Conservation (phyloP, 331 rosid species). For the Pyracantha coccinea region DNA sequence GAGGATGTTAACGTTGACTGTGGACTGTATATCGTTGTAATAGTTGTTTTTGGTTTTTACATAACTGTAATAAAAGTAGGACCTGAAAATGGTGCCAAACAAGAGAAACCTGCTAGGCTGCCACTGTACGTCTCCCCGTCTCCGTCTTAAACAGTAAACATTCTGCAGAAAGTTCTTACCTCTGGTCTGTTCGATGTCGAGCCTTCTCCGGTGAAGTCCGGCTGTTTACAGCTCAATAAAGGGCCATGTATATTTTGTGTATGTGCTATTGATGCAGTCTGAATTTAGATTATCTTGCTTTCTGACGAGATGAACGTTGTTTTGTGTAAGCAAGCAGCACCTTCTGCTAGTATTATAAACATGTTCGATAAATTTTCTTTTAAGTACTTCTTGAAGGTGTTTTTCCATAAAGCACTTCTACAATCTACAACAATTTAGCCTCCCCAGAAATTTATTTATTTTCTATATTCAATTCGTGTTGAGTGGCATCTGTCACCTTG, state of each 20-base stretch:
- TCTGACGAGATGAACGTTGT: neutral
- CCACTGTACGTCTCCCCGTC: too few relatives aligned
- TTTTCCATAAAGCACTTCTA: too few relatives aligned
- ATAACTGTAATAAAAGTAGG: neutral
- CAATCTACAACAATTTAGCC: too few relatives aligned
- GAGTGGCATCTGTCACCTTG: neutral
- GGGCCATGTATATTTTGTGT: neutral
- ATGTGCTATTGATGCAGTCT: neutral
- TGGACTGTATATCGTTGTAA: slow-evolving; percentile 2
- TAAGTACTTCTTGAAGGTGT: too few relatives aligned
- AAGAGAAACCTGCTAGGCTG: too few relatives aligned
- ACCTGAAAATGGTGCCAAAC: neutral
- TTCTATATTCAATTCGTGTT: too few relatives aligned
- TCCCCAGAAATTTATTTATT: too few relatives aligned
- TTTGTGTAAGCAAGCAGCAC: too few relatives aligned
- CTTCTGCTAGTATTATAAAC: too few relatives aligned
- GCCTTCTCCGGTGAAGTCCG: neutral
- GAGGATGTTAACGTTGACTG: slow-evolving; percentile 22
- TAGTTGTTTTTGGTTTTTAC: neutral
- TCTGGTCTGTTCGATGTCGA: neutral
- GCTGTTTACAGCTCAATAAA: neutral
- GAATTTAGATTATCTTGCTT: neutral
- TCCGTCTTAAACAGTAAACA: too few relatives aligned
- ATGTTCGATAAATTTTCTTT: too few relatives aligned
- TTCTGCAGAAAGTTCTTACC: neutral